Conservation (phyloP, 331 rosid species). For the Stylosanthes scabra region DNA sequence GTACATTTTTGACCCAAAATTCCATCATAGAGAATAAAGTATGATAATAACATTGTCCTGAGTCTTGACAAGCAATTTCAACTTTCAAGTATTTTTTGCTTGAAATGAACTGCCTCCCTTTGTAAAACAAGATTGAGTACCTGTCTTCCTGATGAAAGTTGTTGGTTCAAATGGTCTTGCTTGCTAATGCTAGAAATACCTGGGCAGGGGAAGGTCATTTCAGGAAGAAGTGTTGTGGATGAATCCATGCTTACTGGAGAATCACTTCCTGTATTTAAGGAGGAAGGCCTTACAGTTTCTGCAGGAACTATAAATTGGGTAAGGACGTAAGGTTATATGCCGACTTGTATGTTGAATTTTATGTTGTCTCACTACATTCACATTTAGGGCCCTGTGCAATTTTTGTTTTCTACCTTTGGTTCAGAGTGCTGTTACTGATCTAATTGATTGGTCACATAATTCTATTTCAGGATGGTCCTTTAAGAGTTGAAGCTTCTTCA, state of each 20-base stretch:
- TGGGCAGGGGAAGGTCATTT: conserved; percentile 81
- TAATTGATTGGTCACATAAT: conserved; percentile 37
- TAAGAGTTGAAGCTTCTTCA: conserved; percentile 93
- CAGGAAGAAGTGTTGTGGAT: conserved; percentile 97
- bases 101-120: conserved; percentile 28
- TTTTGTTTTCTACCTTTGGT: conserved; percentile 24
- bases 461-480: conserved; percentile 93
- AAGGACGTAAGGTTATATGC: conserved; percentile 54
- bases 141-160: conserved; percentile 38
- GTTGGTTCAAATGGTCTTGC: conserved; percentile 30
- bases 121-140: conserved; percentile 31
- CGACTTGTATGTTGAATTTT: conserved; percentile 37
- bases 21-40: conserved; percentile 2
- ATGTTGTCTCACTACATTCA: conserved; percentile 28
- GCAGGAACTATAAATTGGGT: conserved; percentile 99
- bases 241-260: conserved; percentile 99
- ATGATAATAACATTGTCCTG: conserved; percentile 16
- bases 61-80: conserved; percentile 4
- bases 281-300: conserved; percentile 82
- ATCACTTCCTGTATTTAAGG: conserved; percentile 96
- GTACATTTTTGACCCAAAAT: background rate
- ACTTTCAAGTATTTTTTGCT: conserved; percentile 15
- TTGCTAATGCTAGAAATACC: conserved; percentile 42
- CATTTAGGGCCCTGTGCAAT: conserved; percentile 18
- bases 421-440: conserved; percentile 29